Evolutionary conservation across 768 basidiomycete genomes (phyloP).

Genomic region (Naganishia randhawae): DNA sequence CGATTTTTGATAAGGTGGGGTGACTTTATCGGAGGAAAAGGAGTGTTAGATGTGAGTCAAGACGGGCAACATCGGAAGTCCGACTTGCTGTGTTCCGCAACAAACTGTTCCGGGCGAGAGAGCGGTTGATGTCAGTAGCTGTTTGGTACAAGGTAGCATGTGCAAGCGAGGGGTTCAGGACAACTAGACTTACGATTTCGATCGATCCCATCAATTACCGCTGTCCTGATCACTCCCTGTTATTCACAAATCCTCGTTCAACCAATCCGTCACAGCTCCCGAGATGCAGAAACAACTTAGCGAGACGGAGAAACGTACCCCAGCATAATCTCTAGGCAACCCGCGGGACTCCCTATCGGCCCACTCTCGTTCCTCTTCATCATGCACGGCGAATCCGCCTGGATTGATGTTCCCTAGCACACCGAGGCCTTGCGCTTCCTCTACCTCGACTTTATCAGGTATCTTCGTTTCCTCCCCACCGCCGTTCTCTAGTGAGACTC

Average conservation of each 20-base stretch:
- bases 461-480: too few relatives aligned
- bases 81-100: slow-evolving; percentile 43
- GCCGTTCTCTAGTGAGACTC: too few relatives aligned
- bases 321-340: slow-evolving; percentile 48
- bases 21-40: neutral
- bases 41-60: neutral
- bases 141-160: too few relatives aligned
- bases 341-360: slow-evolving; percentile 39
- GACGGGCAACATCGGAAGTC: neutral
- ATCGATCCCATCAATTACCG: slow-evolving; percentile 78
- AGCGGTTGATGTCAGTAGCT: too few relatives aligned
- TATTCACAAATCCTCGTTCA: too few relatives aligned
- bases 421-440: slow-evolving; percentile 28
- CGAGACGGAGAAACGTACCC: slow-evolving; percentile 34
- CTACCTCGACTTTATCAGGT: too few relatives aligned
- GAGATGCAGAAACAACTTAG: neutral
- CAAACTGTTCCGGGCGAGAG: slow-evolving; percentile 29
- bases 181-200: slow-evolving; percentile 72
- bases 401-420: neutral
- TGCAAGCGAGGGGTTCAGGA: too few relatives aligned
- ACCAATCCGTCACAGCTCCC: too few relatives aligned
- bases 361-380: slow-evolving; percentile 30
- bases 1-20: slow-evolving; percentile 58
- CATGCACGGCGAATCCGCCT: slow-evolving; percentile 11
- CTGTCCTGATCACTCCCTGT: slow-evolving; percentile 63